Base-by-base conservation (phyloP, 169 alveolate species). In the Plasmodium malariae region DNA sequence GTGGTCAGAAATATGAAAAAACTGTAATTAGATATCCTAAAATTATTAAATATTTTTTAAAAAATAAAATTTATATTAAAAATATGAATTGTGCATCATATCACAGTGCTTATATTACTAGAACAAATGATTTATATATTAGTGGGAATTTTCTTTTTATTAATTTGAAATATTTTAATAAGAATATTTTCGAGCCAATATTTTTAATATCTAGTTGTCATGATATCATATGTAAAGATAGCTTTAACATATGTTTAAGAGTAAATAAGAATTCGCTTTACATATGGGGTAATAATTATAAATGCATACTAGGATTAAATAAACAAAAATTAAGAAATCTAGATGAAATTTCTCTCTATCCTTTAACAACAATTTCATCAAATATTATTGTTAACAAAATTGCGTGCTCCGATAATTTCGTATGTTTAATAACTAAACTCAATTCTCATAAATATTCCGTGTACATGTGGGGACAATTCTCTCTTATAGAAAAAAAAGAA, bases 111-210 rank as follows among this genome's bases (percentile, higher is more conserved):
- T 86, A 70, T 62, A 57, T 86, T 26, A 26, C 87, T 45, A 71
- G 55, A 55, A 43, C 49, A 21, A 72, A 63, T 60, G 87, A 86
- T 59, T 74, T 86, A 62, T 86, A 86, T 65, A 86, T 86, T 17
- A 70, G 92, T 86, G 88, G 96, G 85, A 54, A 94, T 88, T 32
- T 93, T 67, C 51, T 88, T 91, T 45, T 72, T 43, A 59, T 94
- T 40, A 49, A 57, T 45, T 72, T 91, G 88, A 67, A 94, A 76
- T 87, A 94, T 73, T 73, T 62, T 74, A 17, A 92, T 78, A 43
- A 92, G 28, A 59, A 92, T 93, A 26, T 94, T 54, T 55, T 85
- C 80, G 71, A 62, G 24, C 74, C 96, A 73, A 30, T 49, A 40
- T 37, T 74, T 73, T 78, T 94, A 94, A 85, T 94, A 80, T 63